phyloP scores from a whole-genome alignment of 768 basidiomycete genomes.

The Boletus sp. region DNA sequence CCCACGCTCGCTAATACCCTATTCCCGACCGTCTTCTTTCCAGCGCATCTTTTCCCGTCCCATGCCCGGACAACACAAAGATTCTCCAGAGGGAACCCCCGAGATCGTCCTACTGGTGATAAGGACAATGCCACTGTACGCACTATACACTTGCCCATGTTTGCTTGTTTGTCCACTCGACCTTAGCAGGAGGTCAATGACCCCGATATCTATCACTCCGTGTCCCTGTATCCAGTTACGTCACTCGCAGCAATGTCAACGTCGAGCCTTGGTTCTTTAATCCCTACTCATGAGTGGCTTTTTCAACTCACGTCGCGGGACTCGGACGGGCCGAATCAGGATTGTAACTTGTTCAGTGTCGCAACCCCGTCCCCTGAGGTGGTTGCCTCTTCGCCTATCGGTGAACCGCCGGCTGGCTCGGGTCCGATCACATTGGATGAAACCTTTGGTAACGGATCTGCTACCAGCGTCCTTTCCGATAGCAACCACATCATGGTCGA shows the following conservation, averaged over 20 bases:
- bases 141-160: not conserved
- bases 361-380: constrained; percentile 6
- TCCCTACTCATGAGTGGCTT: constrained; percentile 23
- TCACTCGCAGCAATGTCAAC: constrained; percentile 24
- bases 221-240: constrained; percentile 11
- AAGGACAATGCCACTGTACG: constrained; percentile 14
- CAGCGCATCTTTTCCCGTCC: constrained; percentile 32
- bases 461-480: constrained; percentile 1
- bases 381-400: not conserved
- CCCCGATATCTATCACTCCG: constrained; percentile 1
- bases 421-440: constrained; percentile 3
- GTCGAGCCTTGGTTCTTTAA: constrained; percentile 30
- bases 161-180: constrained; percentile 3
- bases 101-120: constrained; percentile 11
- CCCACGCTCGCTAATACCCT: too few species aligned
- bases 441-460: constrained; percentile 6
- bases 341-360: not conserved
- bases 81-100: constrained; percentile 1
- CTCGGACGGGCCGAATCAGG: constrained; percentile 1
- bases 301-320: constrained; percentile 19
- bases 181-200: constrained; percentile 5
- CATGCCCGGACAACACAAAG: constrained; percentile 5
- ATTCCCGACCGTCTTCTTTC: constrained; percentile 20
- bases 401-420: not conserved
- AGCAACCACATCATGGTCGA: not conserved